Evolutionary conservation across 2,329 filamentous ascomycete species (phyloP).

Genomic region (Penicillium sp.): DNA sequence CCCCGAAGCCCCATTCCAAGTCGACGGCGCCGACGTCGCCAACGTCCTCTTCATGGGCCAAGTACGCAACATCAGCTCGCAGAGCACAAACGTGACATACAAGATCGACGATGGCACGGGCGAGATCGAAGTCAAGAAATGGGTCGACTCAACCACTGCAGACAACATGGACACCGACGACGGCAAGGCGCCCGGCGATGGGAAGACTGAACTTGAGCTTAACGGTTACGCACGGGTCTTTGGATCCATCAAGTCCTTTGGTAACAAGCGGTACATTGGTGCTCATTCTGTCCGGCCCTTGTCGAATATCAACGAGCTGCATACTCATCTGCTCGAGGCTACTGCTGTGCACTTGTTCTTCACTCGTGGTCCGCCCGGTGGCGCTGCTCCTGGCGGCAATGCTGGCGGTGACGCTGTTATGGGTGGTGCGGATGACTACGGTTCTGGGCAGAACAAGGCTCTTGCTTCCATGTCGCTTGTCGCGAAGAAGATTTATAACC

Average conservation of each 20-base stretch:
- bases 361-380: conserved; percentile 55
- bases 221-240: conserved; percentile 78
- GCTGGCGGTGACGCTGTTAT: conserved; percentile 32
- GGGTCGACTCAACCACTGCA: conserved; percentile 38
- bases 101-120: conserved; percentile 92
- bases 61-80: conserved; percentile 74
- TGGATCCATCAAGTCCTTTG: conserved; percentile 75
- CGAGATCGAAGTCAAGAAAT: conserved; percentile 62
- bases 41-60: conserved; percentile 82
- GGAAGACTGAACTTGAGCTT: conserved; percentile 52
- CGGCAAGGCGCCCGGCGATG: conserved; percentile 34
- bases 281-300: conserved; percentile 74
- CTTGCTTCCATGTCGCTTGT: conserved; percentile 45
- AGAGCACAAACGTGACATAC: conserved; percentile 85
- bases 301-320: conserved; percentile 81
- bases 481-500: conserved; percentile 63
- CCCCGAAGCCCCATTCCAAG: conserved; percentile 66
- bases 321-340: conserved; percentile 83
- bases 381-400: conserved; percentile 41
- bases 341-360: conserved; percentile 80
- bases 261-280: conserved; percentile 70
- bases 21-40: conserved; percentile 66
- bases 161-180: conserved; percentile 42
- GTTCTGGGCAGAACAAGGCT: conserved; percentile 24
- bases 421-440: conserved; percentile 30